These are phyloP conservation scores for Trichoderma asperelloides DNA, from an alignment of 495 filamentous ascomycete genomes.

Conservation along the genomic window DNA sequence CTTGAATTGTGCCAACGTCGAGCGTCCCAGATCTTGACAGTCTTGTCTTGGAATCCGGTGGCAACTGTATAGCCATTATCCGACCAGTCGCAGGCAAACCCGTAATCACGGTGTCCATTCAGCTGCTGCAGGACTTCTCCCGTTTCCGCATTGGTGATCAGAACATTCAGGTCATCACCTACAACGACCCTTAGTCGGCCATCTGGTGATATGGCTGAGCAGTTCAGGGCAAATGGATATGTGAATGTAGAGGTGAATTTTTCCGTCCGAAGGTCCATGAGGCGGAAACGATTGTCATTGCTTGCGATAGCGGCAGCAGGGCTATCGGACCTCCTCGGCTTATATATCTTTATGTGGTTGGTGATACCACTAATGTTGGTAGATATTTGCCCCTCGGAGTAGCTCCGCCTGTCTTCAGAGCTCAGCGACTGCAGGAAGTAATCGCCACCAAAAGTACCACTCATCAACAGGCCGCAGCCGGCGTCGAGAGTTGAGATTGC, in stretches of 20 bases:
- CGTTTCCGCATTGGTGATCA: conserved; percentile 33
- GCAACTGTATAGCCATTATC: conserved; percentile 82
- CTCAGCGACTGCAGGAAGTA: conserved; percentile 59
- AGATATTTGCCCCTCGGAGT: conserved; percentile 57
- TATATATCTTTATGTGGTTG: conserved; percentile 72
- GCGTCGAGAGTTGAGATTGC: conserved; percentile 66
- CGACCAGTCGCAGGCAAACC: conserved; percentile 88
- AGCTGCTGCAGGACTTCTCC: conserved; percentile 44
- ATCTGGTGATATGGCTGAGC: conserved; percentile 71
- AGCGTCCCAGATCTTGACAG: conserved; percentile 78
- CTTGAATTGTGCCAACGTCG: conserved; percentile 53
- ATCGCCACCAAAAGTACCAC: conserved; percentile 73
- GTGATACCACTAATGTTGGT: conserved; percentile 66
- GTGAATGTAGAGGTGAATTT: conserved; percentile 50
- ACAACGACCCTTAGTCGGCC: conserved; percentile 64
- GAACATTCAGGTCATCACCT: conserved; percentile 27
- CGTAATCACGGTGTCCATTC: conserved; percentile 66
- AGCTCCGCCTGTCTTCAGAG: conserved; percentile 30
- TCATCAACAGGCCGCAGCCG: conserved; percentile 58
- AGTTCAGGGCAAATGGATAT: conserved; percentile 69
- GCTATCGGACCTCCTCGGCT: conserved; percentile 46
- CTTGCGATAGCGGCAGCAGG: conserved; percentile 72
- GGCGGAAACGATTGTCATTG: conserved; percentile 70
- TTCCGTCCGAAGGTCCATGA: conserved; percentile 64
- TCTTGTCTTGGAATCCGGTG: conserved; percentile 83